Percentiles rank a stretch among this genome's conserved stretches.
Conservation (phyloP, 2,329 filamentous ascomycete genomes). For the Penicillium sp. region DNA sequence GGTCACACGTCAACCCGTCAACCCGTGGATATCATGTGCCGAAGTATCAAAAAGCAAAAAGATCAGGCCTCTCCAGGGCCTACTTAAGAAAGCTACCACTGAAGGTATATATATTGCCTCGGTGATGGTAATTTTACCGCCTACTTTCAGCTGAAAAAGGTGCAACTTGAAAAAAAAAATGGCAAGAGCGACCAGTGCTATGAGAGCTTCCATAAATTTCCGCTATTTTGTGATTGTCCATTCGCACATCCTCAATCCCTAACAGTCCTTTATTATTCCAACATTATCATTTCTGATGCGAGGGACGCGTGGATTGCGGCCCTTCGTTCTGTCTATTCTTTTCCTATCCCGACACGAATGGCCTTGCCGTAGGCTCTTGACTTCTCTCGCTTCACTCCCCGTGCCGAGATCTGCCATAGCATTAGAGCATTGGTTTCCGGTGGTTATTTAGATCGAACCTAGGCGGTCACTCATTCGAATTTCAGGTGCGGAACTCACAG, state of each 20-base stretch:
- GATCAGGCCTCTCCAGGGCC: neutral
- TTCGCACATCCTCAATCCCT: constrained; percentile 3
- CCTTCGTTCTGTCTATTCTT: neutral
- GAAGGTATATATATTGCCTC: neutral
- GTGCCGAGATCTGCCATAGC: neutral
- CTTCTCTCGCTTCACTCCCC: constrained; percentile 4
- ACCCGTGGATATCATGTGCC: constrained; percentile 13
- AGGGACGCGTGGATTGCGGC: neutral
- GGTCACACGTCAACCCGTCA: neutral
- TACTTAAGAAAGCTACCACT: neutral
- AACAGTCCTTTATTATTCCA: constrained; percentile 2
- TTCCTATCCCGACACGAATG: neutral
- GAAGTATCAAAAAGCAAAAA: neutral
- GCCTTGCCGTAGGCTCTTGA: neutral
- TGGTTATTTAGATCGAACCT: neutral
- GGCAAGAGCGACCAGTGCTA: constrained; percentile 1
- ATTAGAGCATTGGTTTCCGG: constrained; percentile 1
- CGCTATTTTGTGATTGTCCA: neutral
- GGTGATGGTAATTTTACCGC: too few species aligned
- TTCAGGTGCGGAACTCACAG: neutral
- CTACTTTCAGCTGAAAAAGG: neutral
- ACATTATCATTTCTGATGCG: neutral
- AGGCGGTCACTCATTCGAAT: neutral
- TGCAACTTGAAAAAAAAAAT: neutral
- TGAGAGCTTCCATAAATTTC: neutral